Evolutionary conservation across 2,329 filamentous ascomycete genomes (phyloP).

Genomic region (Pseudopithomyces maydicus): DNA sequence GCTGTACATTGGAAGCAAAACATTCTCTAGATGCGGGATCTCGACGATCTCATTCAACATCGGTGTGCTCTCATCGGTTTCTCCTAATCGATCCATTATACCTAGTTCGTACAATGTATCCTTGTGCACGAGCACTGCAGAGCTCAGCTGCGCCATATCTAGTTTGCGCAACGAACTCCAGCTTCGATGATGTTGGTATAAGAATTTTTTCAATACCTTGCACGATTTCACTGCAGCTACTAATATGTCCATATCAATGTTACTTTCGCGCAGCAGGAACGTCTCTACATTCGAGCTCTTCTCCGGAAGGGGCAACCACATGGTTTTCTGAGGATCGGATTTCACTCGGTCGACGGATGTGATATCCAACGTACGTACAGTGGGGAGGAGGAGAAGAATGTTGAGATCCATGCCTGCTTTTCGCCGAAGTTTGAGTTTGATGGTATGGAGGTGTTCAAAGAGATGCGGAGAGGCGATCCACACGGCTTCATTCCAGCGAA

Average conservation of each 20-base stretch:
- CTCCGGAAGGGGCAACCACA: background rate
- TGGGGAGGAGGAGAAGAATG: background rate
- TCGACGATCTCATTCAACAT: background rate
- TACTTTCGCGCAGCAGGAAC: background rate
- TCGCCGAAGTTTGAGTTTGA: background rate
- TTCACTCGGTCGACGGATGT: background rate
- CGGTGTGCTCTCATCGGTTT: background rate
- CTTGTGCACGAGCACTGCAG: background rate
- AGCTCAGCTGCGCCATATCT: background rate
- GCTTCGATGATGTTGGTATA: background rate
- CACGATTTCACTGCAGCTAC: background rate
- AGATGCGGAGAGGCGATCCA: background rate
- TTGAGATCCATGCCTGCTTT: background rate
- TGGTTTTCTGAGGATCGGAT: background rate
- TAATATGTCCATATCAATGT: background rate
- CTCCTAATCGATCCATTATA: background rate
- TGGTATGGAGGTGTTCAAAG: background rate
- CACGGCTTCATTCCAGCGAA: constrained; percentile 1
- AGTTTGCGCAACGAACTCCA: background rate
- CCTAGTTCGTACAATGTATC: background rate
- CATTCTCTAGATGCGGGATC: background rate
- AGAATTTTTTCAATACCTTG: background rate
- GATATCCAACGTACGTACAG: background rate
- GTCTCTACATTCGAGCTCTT: background rate
- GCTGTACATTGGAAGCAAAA: background rate